Evolutionary conservation across 805 yeast genomes (phyloP).

Genomic region (Candida vartiovaarae): DNA sequence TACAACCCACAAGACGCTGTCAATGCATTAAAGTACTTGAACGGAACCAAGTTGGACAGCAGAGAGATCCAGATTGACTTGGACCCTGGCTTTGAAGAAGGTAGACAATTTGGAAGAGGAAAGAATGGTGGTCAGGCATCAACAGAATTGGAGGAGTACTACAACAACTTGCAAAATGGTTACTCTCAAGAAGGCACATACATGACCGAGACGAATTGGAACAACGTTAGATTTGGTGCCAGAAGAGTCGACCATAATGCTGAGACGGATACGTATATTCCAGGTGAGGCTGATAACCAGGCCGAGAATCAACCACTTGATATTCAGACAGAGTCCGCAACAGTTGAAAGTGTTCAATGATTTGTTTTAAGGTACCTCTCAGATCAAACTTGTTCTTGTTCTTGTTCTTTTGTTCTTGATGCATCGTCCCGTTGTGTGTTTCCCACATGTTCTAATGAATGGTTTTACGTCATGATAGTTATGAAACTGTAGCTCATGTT

Average conservation of each 20-base stretch:
- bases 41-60: constrained; percentile 80
- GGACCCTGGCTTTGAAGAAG: constrained; percentile 94
- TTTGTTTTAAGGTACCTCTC: no score
- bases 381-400: no score
- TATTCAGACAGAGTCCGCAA: no score
- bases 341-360: no score
- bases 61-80: constrained; percentile 77
- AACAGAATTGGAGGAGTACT: constrained; percentile 40
- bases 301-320: no score
- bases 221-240: constrained; percentile 25
- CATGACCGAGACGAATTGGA: constrained; percentile 3
- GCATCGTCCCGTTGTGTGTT: no score
- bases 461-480: no score
- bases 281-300: constrained; percentile 9
- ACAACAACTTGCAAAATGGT: background rate
- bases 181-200: background rate
- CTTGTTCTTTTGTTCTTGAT: no score
- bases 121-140: constrained; percentile 85
- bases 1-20: constrained; percentile 62
- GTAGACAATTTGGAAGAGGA: constrained; percentile 95
- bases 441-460: no score
- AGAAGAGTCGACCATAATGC: constrained; percentile 18
- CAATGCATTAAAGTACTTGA: constrained; percentile 74
- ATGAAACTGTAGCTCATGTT: no score
- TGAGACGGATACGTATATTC: constrained; percentile 18